Percentiles rank a stretch among this genome's conserved stretches.
Evolutionary conservation across 2,329 filamentous ascomycete genomes (phyloP).

Genomic region (Talaromyces sp.): DNA sequence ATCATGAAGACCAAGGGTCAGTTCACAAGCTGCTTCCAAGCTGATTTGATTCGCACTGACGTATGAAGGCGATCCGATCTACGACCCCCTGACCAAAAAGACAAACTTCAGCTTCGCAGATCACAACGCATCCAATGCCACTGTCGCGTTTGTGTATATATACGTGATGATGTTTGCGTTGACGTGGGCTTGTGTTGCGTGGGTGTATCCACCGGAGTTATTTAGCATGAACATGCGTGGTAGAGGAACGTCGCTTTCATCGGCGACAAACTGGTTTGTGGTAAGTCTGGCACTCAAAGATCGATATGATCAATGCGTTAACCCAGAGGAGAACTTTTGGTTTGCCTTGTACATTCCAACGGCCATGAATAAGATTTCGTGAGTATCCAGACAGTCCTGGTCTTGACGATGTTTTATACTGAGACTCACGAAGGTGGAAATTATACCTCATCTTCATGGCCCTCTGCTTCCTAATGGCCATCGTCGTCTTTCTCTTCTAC

Average conservation of each 20-base stretch:
- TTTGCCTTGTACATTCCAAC: conserved; percentile 27
- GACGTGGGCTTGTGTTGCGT: conserved; percentile 28
- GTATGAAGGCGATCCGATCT: conserved; percentile 21
- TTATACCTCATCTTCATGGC: conserved; percentile 27
- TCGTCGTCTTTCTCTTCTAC: conserved; percentile 24
- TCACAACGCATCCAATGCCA: conserved; percentile 22
- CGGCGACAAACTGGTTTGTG: conserved; percentile 29
- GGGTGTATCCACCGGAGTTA: conserved; percentile 27
- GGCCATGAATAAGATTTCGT: conserved; percentile 26
- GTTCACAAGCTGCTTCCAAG: no score
- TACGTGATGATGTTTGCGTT: conserved; percentile 30
- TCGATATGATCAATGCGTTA: neutral
- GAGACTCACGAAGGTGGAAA: conserved; percentile 21
- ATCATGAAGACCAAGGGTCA: conserved; percentile 28
- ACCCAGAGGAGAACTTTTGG: conserved; percentile 24
- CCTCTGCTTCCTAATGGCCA: conserved; percentile 24
- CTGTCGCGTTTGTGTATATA: conserved; percentile 30
- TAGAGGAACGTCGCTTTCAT: conserved; percentile 24
- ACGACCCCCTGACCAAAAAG: conserved; percentile 23
- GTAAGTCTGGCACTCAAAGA: conserved; percentile 16
- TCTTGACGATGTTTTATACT: neutral
- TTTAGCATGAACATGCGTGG: conserved; percentile 25
- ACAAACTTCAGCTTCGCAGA: conserved; percentile 24
- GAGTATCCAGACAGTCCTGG: neutral
- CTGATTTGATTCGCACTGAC: neutral